These are phyloP conservation scores for Sinapis alba DNA, from an alignment of 441 rosid species.

Conservation along the genomic window DNA sequence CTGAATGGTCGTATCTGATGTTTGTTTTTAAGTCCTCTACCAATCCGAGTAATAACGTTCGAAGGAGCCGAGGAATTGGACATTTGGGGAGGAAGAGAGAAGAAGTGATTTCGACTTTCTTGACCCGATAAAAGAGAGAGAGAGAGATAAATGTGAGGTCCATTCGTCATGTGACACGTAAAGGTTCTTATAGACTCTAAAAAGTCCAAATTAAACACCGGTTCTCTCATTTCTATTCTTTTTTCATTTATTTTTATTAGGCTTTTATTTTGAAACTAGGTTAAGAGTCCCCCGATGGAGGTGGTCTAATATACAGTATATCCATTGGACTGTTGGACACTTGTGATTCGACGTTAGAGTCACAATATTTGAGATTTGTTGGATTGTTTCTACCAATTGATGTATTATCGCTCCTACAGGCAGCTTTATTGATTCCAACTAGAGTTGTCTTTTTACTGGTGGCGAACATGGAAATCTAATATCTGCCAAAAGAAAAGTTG, in stretches of 20 bases:
- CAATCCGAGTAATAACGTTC: not conserved
- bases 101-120: too few species aligned
- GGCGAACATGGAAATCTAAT: not conserved
- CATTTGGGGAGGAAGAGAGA: too few species aligned
- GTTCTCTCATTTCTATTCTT: too few species aligned
- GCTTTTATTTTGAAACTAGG: too few species aligned
- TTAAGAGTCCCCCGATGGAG: too few species aligned
- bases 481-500: not conserved
- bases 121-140: too few species aligned
- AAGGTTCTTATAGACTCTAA: too few species aligned
- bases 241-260: too few species aligned
- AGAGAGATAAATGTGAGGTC: too few species aligned
- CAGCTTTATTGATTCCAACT: not conserved
- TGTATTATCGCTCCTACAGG: not conserved
- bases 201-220: too few species aligned
- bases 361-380: not conserved
- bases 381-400: not conserved
- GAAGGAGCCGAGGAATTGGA: not conserved
- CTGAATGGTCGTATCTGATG: not conserved
- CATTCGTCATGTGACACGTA: too few species aligned
- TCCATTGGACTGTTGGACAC: not conserved
- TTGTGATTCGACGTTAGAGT: not conserved
- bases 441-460: not conserved
- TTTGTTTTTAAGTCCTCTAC: not conserved
- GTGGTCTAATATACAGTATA: too few species aligned